phyloP scores from a whole-genome alignment of 2,329 filamentous ascomycete species.

The Ophiostoma populinum region DNA sequence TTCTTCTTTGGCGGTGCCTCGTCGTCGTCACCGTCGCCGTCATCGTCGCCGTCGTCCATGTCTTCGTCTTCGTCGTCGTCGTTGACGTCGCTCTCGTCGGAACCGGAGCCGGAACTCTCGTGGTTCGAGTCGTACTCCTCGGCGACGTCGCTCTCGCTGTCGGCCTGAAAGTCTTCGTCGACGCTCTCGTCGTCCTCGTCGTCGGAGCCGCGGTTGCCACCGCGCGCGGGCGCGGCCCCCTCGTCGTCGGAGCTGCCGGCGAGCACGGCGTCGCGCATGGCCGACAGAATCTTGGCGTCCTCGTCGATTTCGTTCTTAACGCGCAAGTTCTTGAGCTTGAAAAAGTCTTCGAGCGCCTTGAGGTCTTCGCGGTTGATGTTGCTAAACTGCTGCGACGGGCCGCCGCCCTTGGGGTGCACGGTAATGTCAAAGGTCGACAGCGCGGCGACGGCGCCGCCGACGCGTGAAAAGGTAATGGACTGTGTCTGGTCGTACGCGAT shows the following conservation, averaged over 20 bases:
- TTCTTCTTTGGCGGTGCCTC: conserved; percentile 24
- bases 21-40: conserved; percentile 18
- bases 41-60: conserved; percentile 26
- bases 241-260: conserved; percentile 76
- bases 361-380: conserved; percentile 99
- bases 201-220: conserved; percentile 64
- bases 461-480: conserved; percentile 86
- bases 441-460: conserved; percentile 83
- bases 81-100: conserved; percentile 45
- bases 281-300: conserved; percentile 65
- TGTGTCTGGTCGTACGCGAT: conserved; percentile 88
- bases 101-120: conserved; percentile 62
- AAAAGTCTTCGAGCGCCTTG: conserved; percentile 90
- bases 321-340: conserved; percentile 85
- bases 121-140: conserved; percentile 91
- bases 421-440: conserved; percentile 96
- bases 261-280: conserved; percentile 67
- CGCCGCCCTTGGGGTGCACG: conserved; percentile 73
- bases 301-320: conserved; percentile 99
- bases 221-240: conserved; percentile 44
- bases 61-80: conserved; percentile 32
- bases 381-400: conserved; percentile 85
- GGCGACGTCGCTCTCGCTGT: conserved; percentile 85
- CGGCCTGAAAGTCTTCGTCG: conserved; percentile 88
- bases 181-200: conserved; percentile 93